Percentiles rank a stretch among this genome's conserved stretches.
Conservation (phyloP, 208 protist species). For the Blechomonas ayalai region DNA sequence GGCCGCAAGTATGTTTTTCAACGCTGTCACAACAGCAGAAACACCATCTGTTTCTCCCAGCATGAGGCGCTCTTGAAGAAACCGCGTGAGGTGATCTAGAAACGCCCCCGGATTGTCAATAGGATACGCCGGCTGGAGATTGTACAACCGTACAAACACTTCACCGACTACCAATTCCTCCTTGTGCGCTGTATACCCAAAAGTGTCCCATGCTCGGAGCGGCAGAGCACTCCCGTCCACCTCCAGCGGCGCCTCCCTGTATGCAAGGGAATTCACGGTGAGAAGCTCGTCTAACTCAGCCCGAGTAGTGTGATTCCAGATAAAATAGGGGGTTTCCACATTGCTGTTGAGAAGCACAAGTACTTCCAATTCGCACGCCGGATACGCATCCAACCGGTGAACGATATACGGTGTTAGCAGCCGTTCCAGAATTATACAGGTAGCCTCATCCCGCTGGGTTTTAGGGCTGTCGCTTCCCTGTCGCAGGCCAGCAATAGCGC, state of each 20-base stretch:
- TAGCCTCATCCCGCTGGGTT: slow-evolving; percentile 22
- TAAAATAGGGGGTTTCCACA: slow-evolving; percentile 74
- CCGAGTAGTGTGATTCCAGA: slow-evolving; percentile 86
- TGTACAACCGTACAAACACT: slow-evolving; percentile 87
- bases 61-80: slow-evolving; percentile 21
- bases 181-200: slow-evolving; percentile 57
- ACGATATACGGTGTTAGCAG: slow-evolving; percentile 83
- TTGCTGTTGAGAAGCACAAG: slow-evolving; percentile 83
- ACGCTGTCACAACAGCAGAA: slow-evolving; percentile 13
- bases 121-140: slow-evolving; percentile 64
- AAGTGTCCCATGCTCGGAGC: slow-evolving; percentile 7
- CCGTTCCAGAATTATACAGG: slow-evolving; percentile 38
- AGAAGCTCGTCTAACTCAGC: slow-evolving; percentile 70
- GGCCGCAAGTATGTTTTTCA: slow-evolving; percentile 29
- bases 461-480: slow-evolving; percentile 6
- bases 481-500: slow-evolving; percentile 41
- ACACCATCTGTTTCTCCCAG: neutral
- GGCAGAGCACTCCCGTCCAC: slow-evolving; percentile 5
- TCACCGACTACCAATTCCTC: slow-evolving; percentile 79
- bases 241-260: slow-evolving; percentile 5
- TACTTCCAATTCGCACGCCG: slow-evolving; percentile 33
- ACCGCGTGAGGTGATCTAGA: slow-evolving; percentile 37
- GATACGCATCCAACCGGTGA: slow-evolving; percentile 34
- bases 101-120: slow-evolving; percentile 72
- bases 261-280: slow-evolving; percentile 28